Evolutionary conservation across 2,329 filamentous ascomycete species (phyloP), one percentile per base, ranked within the genome.

Genomic region (Verticillium alfalfae): DNA sequence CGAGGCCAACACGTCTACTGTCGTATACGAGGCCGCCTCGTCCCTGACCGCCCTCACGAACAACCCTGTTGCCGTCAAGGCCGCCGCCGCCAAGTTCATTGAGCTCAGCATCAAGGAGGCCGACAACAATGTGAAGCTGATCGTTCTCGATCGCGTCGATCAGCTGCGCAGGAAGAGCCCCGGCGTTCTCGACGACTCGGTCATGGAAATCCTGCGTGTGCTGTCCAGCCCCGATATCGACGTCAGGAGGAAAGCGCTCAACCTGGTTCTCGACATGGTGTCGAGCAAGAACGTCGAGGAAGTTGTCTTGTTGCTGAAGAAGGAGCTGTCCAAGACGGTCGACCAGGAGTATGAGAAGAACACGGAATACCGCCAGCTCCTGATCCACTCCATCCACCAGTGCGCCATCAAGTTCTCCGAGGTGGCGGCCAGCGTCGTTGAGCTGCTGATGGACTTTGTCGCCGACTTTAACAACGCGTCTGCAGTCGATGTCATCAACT

Each of bases 291-390:
- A 99, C 67, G 93, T 99, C 7, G 95, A 98, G 73, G 95, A 99
- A 71, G 95, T 99, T 15, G 91, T 99, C 26, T 85, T 98, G 70
- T 83, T 99, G 1, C 82, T 99, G 64, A 99, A 99, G 82, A 99
- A 99, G 76, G 95, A 99, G 73, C 85, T 99, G 34, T 88, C 92
- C 65, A 99, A 98, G 84, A 99, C 95, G 0, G 92, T 98, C 54
- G 93, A 99, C 71, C 93, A 98, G 76, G 93, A 97, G 75, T 98
- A 97, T 78, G 95, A 99, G 81, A 98, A 98, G 86, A 97, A 96
- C 77, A 88, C 87, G 72, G 93, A 97, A 76, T 97, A 97, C 76
- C 90, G 95, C 69, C 93, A 96, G 71, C 84, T 99, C 9, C 84
- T 99, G 64, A 98, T 99, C 68, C 93, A 97, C 76, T 92, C 93